phyloP scores from a whole-genome alignment of 2,329 filamentous ascomycete species.

The Hypoxylon sp. region DNA sequence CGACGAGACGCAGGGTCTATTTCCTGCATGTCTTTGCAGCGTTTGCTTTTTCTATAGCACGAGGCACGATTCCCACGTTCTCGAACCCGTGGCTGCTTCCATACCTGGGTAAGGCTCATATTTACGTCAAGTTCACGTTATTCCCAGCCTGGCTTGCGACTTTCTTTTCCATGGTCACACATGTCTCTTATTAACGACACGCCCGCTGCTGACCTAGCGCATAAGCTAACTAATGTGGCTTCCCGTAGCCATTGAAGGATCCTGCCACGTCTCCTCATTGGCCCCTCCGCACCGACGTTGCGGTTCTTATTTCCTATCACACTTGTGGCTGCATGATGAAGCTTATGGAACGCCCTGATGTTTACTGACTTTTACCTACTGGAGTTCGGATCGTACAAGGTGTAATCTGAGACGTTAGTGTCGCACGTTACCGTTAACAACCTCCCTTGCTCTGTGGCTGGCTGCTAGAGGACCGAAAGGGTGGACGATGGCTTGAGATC shows the following conservation, averaged over 20 bases:
- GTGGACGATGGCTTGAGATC: constrained; percentile 37
- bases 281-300: constrained; percentile 41
- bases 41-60: constrained; percentile 12
- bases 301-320: constrained; percentile 43
- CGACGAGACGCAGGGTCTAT: constrained; percentile 24
- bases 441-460: constrained; percentile 37
- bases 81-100: constrained; percentile 19
- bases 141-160: constrained; percentile 37
- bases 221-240: constrained; percentile 37
- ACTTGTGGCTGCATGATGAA: constrained; percentile 30
- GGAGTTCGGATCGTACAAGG: constrained; percentile 24
- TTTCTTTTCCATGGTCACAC: constrained; percentile 26
- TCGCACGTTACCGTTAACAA: constrained; percentile 37
- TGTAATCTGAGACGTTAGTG: constrained; percentile 28
- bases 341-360: constrained; percentile 24
- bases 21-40: constrained; percentile 18
- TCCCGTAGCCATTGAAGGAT: constrained; percentile 38
- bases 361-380: constrained; percentile 13
- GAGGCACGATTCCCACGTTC: constrained; percentile 37
- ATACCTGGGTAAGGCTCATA: constrained; percentile 12
- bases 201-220: constrained; percentile 23
- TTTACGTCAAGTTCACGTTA: constrained; percentile 43
- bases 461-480: constrained; percentile 28
- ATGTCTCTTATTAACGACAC: constrained; percentile 32
- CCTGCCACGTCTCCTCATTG: constrained; percentile 32